These are phyloP conservation scores for Trebouxiophyceae sp. DNA, from an alignment of 163 green algal species.

Conservation along the genomic window DNA sequence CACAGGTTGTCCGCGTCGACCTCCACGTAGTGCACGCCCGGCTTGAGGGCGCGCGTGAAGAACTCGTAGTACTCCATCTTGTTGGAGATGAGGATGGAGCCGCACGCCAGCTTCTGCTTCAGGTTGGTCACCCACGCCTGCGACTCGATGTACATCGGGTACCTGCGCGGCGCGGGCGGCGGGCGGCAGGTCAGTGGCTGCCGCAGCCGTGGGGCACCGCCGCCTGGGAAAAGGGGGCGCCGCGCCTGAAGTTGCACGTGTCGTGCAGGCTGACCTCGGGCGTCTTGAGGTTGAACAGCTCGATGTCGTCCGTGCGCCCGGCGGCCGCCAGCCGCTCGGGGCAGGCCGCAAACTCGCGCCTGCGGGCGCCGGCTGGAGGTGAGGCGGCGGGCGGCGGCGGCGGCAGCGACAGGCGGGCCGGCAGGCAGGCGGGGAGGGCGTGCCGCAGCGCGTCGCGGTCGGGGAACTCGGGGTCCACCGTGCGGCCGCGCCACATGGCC, in stretches of 20 bases:
- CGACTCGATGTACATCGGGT: constrained; percentile 38
- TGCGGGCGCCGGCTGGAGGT: no score
- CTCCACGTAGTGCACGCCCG: constrained; percentile 31
- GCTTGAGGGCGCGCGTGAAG: constrained; percentile 23
- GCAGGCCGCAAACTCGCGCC: constrained; percentile 26
- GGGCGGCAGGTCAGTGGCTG: no score
- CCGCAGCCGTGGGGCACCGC: no score
- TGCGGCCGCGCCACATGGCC: constrained; percentile 33
- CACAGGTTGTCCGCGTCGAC: constrained; percentile 17
- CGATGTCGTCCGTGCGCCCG: constrained; percentile 14
- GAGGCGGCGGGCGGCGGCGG: no score
- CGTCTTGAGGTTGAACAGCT: constrained; percentile 19
- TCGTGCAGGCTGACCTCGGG: constrained; percentile 30
- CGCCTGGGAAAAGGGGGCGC: no score
- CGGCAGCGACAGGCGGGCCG: no score
- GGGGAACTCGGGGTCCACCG: constrained; percentile 27
- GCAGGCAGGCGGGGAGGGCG: no score
- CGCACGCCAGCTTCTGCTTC: constrained; percentile 37
- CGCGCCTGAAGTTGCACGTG: constrained; percentile 28
- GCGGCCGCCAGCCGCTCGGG: constrained; percentile 6
- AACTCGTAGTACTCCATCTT: constrained; percentile 33
- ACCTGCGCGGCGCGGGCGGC: constrained; percentile 14
- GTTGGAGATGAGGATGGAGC: constrained; percentile 18
- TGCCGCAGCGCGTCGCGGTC: constrained; percentile 20
- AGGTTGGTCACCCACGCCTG: constrained; percentile 34